phyloP scores from a whole-genome alignment of 1,284 basidiomycete genomes.

The Clitocybe nebularis region DNA sequence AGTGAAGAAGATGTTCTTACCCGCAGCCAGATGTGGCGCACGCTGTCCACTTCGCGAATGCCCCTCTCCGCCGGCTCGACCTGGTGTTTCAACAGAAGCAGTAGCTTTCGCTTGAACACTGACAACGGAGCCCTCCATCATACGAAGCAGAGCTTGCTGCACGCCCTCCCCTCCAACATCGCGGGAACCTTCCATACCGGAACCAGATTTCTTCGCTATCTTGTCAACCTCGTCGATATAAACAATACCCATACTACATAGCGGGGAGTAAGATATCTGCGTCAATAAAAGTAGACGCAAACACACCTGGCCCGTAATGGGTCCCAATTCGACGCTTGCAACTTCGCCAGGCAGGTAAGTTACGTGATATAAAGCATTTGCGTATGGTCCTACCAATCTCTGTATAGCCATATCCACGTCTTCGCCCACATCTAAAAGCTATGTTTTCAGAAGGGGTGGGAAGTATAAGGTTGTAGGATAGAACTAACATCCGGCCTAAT shows the following conservation, averaged over 20 bases:
- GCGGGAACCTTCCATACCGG: conserved; percentile 69
- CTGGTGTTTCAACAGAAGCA: conserved; percentile 38
- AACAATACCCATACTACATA: conserved; percentile 78
- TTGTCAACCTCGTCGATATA: conserved; percentile 98
- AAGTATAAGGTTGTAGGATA: conserved; percentile 4
- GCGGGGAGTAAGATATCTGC: conserved; percentile 11
- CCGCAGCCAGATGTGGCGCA: conserved; percentile 28
- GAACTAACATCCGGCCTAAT: conserved; percentile 73
- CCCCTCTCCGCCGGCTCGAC: conserved; percentile 37
- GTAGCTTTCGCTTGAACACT: conserved; percentile 75
- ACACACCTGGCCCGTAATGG: conserved; percentile 70
- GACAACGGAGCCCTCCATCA: conserved; percentile 90
- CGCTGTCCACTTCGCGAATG: conserved; percentile 45
- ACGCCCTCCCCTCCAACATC: conserved; percentile 97
- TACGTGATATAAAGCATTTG: conserved; percentile 3
- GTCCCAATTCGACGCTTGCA: conserved; percentile 87
- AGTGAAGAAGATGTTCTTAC: conserved; percentile 25
- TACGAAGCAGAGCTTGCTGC: conserved; percentile 86
- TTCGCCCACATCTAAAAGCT: conserved; percentile 79
- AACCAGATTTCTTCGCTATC: conserved; percentile 68
- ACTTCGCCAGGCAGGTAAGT: conserved; percentile 32
- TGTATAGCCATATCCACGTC: conserved; percentile 91
- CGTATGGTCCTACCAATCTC: conserved; percentile 53
- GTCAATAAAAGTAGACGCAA: background rate
- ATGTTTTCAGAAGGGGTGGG: conserved; percentile 6